Evolutionary conservation across 2,329 filamentous ascomycete species (phyloP).

Genomic region (Pseudogymnoascus sp.): DNA sequence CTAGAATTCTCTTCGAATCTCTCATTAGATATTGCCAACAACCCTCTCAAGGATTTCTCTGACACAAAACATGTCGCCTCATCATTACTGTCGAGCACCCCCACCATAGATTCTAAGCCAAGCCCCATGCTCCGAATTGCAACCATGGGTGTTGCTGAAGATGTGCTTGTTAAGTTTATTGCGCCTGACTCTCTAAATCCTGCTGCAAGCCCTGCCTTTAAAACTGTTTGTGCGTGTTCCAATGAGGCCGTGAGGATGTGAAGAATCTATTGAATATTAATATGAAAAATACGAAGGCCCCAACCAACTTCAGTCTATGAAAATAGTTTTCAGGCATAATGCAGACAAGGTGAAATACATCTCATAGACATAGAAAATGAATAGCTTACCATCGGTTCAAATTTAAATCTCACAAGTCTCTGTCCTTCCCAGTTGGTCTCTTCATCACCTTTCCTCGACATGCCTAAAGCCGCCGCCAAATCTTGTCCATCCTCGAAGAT

Average conservation of each 20-base stretch:
- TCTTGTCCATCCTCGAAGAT: constrained; percentile 22
- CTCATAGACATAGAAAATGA: neutral
- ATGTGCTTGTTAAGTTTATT: constrained; percentile 48
- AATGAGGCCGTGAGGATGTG: constrained; percentile 75
- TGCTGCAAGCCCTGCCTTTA: constrained; percentile 68
- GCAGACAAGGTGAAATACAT: neutral
- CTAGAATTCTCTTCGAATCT: constrained; percentile 63
- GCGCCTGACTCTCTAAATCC: constrained; percentile 90
- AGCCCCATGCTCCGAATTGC: constrained; percentile 79
- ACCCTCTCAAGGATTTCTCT: constrained; percentile 56
- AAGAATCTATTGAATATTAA: constrained; percentile 57
- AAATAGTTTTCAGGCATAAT: neutral
- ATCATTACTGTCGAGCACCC: constrained; percentile 30
- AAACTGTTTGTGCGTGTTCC: constrained; percentile 64
- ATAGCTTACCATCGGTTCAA: constrained; percentile 78
- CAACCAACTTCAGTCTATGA: neutral
- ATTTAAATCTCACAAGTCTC: constrained; percentile 74
- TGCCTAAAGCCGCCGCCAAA: constrained; percentile 33
- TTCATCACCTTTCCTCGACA: constrained; percentile 28
- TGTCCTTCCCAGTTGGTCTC: constrained; percentile 24
- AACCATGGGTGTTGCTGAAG: constrained; percentile 58
- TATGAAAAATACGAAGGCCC: neutral
- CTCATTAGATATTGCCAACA: constrained; percentile 66
- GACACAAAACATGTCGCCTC: constrained; percentile 50
- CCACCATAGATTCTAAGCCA: constrained; percentile 73